Evolutionary conservation across 169 alveolate species (phyloP).

Genomic region (Theileria annulata): DNA sequence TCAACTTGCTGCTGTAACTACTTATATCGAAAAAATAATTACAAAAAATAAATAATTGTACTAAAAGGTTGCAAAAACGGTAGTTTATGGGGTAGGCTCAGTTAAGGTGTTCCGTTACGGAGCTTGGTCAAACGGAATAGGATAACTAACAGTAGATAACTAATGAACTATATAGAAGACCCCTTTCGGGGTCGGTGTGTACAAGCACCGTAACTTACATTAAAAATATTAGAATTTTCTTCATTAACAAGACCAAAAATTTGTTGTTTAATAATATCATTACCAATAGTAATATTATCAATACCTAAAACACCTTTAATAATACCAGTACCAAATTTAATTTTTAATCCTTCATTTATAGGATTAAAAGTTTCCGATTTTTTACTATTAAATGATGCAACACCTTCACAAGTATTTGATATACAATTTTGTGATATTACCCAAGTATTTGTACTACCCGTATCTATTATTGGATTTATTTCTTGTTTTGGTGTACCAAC

Average conservation of each 20-base stretch:
- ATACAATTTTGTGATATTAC: constrained; percentile 31
- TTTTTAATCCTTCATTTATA: neutral
- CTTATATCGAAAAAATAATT: too few relatives aligned
- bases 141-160: too few relatives aligned
- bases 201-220: constrained; percentile 37
- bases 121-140: too few relatives aligned
- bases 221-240: constrained; percentile 50
- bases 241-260: constrained; percentile 47
- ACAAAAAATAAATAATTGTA: too few relatives aligned
- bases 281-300: constrained; percentile 48
- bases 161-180: too few relatives aligned
- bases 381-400: constrained; percentile 57
- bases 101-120: too few relatives aligned
- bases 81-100: too few relatives aligned
- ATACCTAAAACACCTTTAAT: constrained; percentile 64
- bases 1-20: too few relatives aligned
- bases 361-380: constrained; percentile 48
- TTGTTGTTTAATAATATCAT: constrained; percentile 46
- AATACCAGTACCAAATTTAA: constrained; percentile 72
- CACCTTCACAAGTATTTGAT: constrained; percentile 60
- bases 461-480: constrained; percentile 79
- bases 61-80: too few relatives aligned
- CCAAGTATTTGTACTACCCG: constrained; percentile 81
- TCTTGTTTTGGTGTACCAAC: constrained; percentile 82
- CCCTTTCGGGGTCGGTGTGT: constrained; percentile 44